Base-by-base conservation (phyloP, 257 asterid species). In the Gentiana macrophylla region DNA sequence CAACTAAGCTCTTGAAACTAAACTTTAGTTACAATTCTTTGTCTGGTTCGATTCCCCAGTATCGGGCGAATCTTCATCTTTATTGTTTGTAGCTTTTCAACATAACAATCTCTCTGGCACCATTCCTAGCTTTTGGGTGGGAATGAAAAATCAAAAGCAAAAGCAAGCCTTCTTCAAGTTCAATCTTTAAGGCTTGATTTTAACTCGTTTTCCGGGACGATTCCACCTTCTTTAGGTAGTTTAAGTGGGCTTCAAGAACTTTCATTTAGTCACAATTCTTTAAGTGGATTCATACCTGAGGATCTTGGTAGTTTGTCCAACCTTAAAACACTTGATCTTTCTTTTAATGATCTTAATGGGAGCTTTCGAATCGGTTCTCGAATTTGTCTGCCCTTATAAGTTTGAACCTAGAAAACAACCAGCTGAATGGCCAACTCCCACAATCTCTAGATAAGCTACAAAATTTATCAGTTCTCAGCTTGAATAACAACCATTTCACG, bases 61-160 rank as follows among this genome's bases (percentile, higher is more conserved):
- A 60, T 78, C 37, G 56, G 56, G 73, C 67, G 77, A 62, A 15
- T 70, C 79, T 0, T 70, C 72, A 7, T 78, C 96, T 45, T 86
- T 90, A 49, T 73, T 70, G 48, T 90, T 86, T 72, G 94, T 91
- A 52, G 85, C 92, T 62, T 89, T 91, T 50, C 82, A 78, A 43
- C 74, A 75, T 13, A 91, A 91, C 51, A 80, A 81, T 66, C 78
- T 91, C 37, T 80, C 96, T 12, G 95, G 95, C 38, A 60, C 70
- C 46, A 67, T 89, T 45, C 92, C 92, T 24, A 77, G 73, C 57
- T 35, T 74, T 86, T 91, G 94, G 24, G 24, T 24, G 24, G 24
- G 24, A 24, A 24, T 24, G 24, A 24, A 24, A 24, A 24, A 24
- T 24, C 24, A 24, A 24, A 24, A 24, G 24, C 24, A 24, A 24